phyloP scores from a whole-genome alignment of 352 stramenopile species.

The Phytophthora cryptogea region DNA sequence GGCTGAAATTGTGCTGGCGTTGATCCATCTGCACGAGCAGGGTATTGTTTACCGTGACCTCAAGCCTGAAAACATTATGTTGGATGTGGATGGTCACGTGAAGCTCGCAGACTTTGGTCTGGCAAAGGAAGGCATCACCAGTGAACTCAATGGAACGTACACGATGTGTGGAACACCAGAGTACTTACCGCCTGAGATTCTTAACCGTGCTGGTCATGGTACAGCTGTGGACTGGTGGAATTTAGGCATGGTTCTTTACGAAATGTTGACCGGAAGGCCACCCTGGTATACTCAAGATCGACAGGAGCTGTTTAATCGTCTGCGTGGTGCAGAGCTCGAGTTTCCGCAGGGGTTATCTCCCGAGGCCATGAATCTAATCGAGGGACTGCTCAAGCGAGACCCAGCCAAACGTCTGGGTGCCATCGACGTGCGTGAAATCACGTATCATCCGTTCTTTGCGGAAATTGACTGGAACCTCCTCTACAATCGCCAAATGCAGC shows the following conservation, averaged over 20 bases:
- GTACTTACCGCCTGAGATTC: conserved; percentile 82
- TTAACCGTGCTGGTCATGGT: conserved; percentile 79
- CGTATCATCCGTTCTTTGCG: conserved; percentile 82
- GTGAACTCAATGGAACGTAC: conserved; percentile 74
- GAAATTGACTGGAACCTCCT: conserved; percentile 85
- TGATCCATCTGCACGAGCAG: conserved; percentile 87
- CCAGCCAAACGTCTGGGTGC: conserved; percentile 91
- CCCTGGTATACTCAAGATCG: conserved; percentile 85
- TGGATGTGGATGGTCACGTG: conserved; percentile 84
- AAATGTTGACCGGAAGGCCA: conserved; percentile 79
- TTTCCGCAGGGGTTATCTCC: conserved; percentile 71
- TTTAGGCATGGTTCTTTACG: conserved; percentile 83
- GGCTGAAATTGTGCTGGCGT: conserved; percentile 81
- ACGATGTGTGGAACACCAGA: conserved; percentile 90
- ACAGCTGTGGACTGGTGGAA: conserved; percentile 89
- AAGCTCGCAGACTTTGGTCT: conserved; percentile 85
- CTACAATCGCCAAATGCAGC: conserved; percentile 75
- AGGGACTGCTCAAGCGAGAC: conserved; percentile 92
- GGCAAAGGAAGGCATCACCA: conserved; percentile 76
- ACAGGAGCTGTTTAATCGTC: conserved; percentile 69
- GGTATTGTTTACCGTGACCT: conserved; percentile 85
- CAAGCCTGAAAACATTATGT: conserved; percentile 89
- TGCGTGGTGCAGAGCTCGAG: conserved; percentile 69
- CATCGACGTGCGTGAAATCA: conserved; percentile 76
- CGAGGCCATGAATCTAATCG: conserved; percentile 80